Percentiles rank a stretch among this genome's conserved stretches.
Evolutionary conservation across 441 rosid species (phyloP).

Genomic region (Eutrema salsugineum): DNA sequence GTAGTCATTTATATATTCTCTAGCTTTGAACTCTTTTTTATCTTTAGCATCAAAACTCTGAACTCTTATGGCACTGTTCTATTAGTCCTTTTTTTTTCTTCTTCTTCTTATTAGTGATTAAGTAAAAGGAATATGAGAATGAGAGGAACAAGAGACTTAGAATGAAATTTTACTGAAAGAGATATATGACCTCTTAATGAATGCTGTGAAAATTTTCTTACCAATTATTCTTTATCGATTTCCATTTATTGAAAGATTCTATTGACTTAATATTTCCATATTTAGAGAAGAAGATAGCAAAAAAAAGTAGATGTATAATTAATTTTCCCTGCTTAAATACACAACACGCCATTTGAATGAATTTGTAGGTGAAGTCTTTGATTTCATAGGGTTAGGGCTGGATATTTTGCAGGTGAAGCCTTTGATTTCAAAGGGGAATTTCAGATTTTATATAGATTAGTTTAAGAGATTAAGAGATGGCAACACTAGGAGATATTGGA

Average conservation of each 20-base stretch:
- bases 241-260: neutral
- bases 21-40: neutral
- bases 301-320: neutral
- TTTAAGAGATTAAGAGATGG: slow-evolving; percentile 18
- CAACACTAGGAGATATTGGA: slow-evolving; percentile 58
- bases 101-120: neutral
- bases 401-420: slow-evolving; percentile 13
- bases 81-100: neutral
- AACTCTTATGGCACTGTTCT: slow-evolving; percentile 5
- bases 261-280: neutral
- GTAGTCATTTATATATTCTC: neutral
- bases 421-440: neutral
- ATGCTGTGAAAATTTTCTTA: neutral
- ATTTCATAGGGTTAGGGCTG: neutral
- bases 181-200: neutral
- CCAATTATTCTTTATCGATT: neutral
- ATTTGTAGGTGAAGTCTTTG: slow-evolving; percentile 1
- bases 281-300: neutral
- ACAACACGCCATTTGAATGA: neutral
- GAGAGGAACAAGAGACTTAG: neutral
- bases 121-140: neutral
- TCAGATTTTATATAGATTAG: neutral
- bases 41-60: neutral
- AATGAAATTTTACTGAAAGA: neutral
- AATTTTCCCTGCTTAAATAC: neutral